A percentile compares a stretch with the other conserved stretches of the same genome.
phyloP scores from a whole-genome alignment of 805 yeast genomes.

The Candida argentea region DNA sequence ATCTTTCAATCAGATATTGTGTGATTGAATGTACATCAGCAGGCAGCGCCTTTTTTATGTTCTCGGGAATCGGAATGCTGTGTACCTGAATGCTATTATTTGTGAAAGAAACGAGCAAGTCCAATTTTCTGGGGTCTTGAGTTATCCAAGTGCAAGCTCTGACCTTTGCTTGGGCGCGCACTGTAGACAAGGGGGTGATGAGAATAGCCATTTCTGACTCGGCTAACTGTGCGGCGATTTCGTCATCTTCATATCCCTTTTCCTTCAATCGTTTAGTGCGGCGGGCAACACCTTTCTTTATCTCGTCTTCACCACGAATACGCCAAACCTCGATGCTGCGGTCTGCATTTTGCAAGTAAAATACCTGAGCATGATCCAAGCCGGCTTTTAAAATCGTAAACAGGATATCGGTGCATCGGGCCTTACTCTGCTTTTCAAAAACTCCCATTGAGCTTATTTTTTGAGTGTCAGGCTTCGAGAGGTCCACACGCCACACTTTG shows the following conservation, averaged over 20 bases:
- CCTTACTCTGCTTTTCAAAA: slow-evolving; percentile 67
- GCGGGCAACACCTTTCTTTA: slow-evolving; percentile 63
- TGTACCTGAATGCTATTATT: slow-evolving; percentile 72
- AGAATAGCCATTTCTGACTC: slow-evolving; percentile 45
- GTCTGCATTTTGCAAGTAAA: slow-evolving; percentile 72
- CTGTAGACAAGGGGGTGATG: slow-evolving; percentile 56
- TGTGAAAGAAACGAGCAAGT: slow-evolving; percentile 53
- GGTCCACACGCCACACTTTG: slow-evolving; percentile 71
- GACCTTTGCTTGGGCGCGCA: slow-evolving; percentile 58
- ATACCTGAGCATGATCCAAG: slow-evolving; percentile 34
- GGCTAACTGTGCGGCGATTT: slow-evolving; percentile 35
- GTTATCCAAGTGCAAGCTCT: slow-evolving; percentile 60
- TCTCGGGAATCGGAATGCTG: slow-evolving; percentile 46
- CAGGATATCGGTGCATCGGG: slow-evolving; percentile 52
- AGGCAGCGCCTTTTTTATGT: slow-evolving; percentile 36
- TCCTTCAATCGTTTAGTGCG: slow-evolving; percentile 72
- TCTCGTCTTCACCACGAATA: slow-evolving; percentile 65
- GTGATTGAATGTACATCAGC: slow-evolving; percentile 36
- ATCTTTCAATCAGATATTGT: slow-evolving; percentile 52
- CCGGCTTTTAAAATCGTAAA: slow-evolving; percentile 29
- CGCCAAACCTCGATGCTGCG: slow-evolving; percentile 73
- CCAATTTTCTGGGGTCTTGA: slow-evolving; percentile 35
- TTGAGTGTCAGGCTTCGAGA: slow-evolving; percentile 39
- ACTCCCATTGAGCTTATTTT: slow-evolving; percentile 47
- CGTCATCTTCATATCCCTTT: slow-evolving; percentile 52